Percentiles rank a stretch among this genome's conserved stretches.
Conservation (phyloP, 495 filamentous ascomycete genomes). For the Xylaria grammica region DNA sequence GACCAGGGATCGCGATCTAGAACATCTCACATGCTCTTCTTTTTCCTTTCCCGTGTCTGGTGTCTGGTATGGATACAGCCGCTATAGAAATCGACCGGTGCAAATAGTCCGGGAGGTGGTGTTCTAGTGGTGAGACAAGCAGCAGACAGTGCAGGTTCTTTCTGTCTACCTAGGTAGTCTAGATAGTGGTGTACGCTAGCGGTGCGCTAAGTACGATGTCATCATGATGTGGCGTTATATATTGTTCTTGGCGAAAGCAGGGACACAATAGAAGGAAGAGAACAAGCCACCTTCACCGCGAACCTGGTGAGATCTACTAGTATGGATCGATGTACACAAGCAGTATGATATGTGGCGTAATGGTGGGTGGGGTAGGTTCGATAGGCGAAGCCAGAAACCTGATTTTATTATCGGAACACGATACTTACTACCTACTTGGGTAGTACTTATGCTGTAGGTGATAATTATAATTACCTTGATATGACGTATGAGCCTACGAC, state of each 20-base stretch:
- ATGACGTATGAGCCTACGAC: slow-evolving; percentile 15
- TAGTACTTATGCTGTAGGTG: neutral
- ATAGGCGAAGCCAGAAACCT: neutral
- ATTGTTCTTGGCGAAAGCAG: slow-evolving; percentile 8
- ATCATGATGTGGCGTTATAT: neutral
- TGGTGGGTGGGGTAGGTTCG: neutral
- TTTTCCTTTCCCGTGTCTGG: neutral
- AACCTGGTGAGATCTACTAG: too few species aligned
- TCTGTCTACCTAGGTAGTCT: neutral
- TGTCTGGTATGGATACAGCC: neutral
- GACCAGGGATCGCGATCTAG: slow-evolving; percentile 5
- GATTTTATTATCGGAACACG: slow-evolving; percentile 7
- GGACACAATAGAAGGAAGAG: too few species aligned
- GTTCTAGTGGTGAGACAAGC: neutral
- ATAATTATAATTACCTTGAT: neutral
- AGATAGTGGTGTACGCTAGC: too few species aligned
- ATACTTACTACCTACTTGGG: neutral
- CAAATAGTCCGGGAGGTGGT: slow-evolving; percentile 10
- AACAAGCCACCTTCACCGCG: slow-evolving; percentile 8
- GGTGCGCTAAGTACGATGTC: too few species aligned
- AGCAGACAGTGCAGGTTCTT: neutral
- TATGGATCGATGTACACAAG: too few species aligned
- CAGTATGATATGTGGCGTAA: too few species aligned
- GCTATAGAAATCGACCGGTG: slow-evolving; percentile 3
- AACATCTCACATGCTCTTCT: neutral